These are phyloP conservation scores for thale cress (Arabidopsis thaliana) DNA, from an alignment of 345 rosid species.

Conservation along the genomic window TAIR10.1 NC_003071.7:464001-464500, in stretches of 20 bases:
- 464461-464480: no score
- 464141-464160: no score
- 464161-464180: no score
- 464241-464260: slow-evolving; percentile 10
- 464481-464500: not conserved
- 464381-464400: slow-evolving; percentile 3
- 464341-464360: slow-evolving; percentile 38
- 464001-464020: not conserved
- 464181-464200: no score
- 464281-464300: slow-evolving; percentile 20
- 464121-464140: no score
- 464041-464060: not conserved
- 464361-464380: slow-evolving; percentile 12
- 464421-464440: slow-evolving; percentile 24
- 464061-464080: not conserved
- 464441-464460: no score
- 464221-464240: not conserved
- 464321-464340: not conserved
- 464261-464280: slow-evolving; percentile 32
- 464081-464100: not conserved
- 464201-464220: no score
- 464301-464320: slow-evolving; percentile 21
- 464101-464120: not conserved
- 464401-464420: not conserved
- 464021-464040: not conserved